A percentile compares a stretch with the other conserved stretches of the same genome.
Conservation (phyloP, 1,284 basidiomycete species). For the Tilletia horrida region DNA sequence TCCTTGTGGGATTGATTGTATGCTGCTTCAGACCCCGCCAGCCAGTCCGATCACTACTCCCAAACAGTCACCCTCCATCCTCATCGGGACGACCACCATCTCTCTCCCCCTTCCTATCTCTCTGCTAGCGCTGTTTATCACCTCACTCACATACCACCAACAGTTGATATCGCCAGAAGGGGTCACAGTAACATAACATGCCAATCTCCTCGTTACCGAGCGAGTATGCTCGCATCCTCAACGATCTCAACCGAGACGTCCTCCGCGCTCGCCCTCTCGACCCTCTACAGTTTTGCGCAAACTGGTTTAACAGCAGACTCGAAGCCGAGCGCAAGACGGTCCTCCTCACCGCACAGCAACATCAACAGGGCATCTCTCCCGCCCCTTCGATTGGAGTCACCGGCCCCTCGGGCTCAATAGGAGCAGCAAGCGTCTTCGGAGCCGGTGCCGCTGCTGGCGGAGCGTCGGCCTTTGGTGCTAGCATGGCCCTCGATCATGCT, state of each 20-base stretch:
- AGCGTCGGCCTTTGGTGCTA: background rate
- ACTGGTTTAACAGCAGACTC: conserved; percentile 85
- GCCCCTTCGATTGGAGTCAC: background rate
- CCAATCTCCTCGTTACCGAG: conserved; percentile 29
- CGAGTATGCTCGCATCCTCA: conserved; percentile 61
- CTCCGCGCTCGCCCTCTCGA: conserved; percentile 80
- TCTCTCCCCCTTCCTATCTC: background rate
- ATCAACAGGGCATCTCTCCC: conserved; percentile 7
- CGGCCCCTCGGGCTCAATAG: background rate
- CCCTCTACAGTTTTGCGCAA: conserved; percentile 87
- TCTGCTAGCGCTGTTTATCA: too few species aligned
- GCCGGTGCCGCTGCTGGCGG: background rate
- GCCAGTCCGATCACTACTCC: background rate
- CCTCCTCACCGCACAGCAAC: conserved; percentile 10
- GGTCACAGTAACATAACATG: background rate
- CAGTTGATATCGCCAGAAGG: background rate
- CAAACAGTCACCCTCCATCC: background rate
- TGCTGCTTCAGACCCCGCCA: too few species aligned
- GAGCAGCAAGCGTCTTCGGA: background rate
- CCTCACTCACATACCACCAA: background rate
- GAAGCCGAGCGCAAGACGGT: conserved; percentile 68
- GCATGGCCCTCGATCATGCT: conserved; percentile 14
- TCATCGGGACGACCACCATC: background rate
- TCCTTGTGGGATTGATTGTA: too few species aligned
- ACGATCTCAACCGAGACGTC: conserved; percentile 80